A percentile compares a stretch with the other conserved stretches of the same genome.
Evolutionary conservation across 75 land plant genomes (phyloP).

Genomic region (Isoetes taiwanensis): DNA sequence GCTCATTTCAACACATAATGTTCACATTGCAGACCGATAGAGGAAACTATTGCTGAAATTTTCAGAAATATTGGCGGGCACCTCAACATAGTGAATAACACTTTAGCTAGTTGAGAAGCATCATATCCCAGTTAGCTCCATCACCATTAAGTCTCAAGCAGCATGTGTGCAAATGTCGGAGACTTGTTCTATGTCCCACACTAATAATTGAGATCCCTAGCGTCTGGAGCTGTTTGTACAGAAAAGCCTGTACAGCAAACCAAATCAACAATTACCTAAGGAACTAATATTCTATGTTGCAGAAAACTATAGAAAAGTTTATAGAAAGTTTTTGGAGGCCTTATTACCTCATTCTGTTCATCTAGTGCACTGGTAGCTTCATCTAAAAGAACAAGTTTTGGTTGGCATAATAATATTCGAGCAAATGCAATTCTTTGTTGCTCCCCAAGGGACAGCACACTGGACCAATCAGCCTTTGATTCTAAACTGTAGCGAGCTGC

Average conservation of each 20-base stretch:
- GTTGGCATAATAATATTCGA: conserved; percentile 67
- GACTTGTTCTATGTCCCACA: conserved; percentile 69
- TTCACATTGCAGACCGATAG: too few species aligned
- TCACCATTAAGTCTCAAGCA: too few species aligned
- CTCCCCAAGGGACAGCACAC: conserved; percentile 94
- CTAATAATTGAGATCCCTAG: conserved; percentile 77
- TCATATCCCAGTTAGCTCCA: too few species aligned
- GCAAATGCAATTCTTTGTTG: conserved; percentile 98
- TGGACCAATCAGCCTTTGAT: conserved; percentile 70
- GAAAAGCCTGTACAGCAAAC: conserved; percentile 54
- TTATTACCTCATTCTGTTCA: conserved; percentile 89
- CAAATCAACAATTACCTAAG: too few species aligned
- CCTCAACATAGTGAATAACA: too few species aligned
- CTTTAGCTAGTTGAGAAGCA: too few species aligned
- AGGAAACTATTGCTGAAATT: too few species aligned
- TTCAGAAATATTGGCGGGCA: too few species aligned
- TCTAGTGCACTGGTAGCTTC: conserved; percentile 96
- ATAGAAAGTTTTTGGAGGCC: too few species aligned
- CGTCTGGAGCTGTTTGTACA: conserved; percentile 46
- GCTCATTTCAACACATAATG: too few species aligned
- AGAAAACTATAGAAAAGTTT: too few species aligned
- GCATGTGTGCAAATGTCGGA: conserved; percentile 45
- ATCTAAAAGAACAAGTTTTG: conserved; percentile 67
- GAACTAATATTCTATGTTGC: too few species aligned
- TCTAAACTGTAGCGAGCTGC: conserved; percentile 67